Conservation (phyloP, 108 stramenopile species). For the Parmales sp. region DNA sequence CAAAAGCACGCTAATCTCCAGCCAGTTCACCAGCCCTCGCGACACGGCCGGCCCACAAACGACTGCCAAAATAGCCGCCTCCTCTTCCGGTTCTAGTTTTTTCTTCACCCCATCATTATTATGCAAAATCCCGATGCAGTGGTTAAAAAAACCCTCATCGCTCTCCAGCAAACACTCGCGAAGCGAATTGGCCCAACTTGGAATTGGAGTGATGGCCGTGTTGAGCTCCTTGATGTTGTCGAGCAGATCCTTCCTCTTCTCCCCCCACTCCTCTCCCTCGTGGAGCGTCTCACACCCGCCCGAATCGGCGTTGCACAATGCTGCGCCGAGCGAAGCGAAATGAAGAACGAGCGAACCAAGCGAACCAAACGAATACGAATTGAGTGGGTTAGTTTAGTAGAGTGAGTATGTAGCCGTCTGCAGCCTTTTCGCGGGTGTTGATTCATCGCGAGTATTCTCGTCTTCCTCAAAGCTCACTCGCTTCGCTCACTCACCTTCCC, state of each 20-base stretch:
- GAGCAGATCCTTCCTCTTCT: neutral
- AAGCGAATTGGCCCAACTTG: neutral
- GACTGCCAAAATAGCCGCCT: neutral
- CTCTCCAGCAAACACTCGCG: neutral
- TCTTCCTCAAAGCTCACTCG: too few species aligned
- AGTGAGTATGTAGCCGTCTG: too few species aligned
- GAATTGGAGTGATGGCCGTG: too few species aligned
- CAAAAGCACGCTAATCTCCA: neutral
- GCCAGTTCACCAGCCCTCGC: neutral
- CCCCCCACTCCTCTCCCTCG: slow-evolving; percentile 1
- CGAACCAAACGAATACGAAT: too few species aligned
- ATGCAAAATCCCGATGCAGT: neutral
- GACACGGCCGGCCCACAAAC: neutral
- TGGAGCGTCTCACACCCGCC: neutral
- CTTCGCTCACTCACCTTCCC: too few species aligned
- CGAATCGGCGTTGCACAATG: neutral
- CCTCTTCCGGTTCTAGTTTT: neutral
- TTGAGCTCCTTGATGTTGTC: too few species aligned
- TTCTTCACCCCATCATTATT: neutral
- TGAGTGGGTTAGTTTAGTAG: too few species aligned
- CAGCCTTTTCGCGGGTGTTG: too few species aligned
- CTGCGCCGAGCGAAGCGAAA: neutral
- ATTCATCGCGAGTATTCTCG: too few species aligned
- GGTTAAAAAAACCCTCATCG: neutral
- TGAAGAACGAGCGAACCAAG: too few species aligned